These are phyloP conservation scores for Chloris gayana DNA, from an alignment of 176 grass and related monocot species.

Conservation along the genomic window DNA sequence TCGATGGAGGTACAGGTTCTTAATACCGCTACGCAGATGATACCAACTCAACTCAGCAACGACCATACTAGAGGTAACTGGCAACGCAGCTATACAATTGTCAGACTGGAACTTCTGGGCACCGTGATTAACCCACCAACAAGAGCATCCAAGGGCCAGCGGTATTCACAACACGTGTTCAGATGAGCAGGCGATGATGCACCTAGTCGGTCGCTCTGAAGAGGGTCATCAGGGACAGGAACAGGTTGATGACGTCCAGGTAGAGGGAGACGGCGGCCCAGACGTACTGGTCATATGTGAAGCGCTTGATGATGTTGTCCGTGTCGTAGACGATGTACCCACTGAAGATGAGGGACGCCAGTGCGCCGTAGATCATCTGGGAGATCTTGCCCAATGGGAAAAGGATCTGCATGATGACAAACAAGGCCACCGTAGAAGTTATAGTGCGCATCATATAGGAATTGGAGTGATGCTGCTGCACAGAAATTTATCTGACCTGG, in stretches of 20 bases:
- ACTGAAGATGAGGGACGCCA: conserved; percentile 72
- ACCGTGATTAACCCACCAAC: background rate
- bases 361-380: conserved; percentile 63
- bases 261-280: conserved; percentile 67
- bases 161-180: conserved; percentile 5
- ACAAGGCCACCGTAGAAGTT: no score
- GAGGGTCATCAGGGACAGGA: conserved; percentile 62
- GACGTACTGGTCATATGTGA: conserved; percentile 70
- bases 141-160: background rate
- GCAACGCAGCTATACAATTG: conserved; percentile 25
- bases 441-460: no score
- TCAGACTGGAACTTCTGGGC: background rate
- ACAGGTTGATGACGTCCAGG: conserved; percentile 71
- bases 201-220: conserved; percentile 69
- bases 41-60: background rate
- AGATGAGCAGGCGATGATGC: background rate
- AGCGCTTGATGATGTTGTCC: conserved; percentile 68
- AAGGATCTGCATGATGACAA: conserved; percentile 59
- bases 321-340: conserved; percentile 90
- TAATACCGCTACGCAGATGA: background rate
- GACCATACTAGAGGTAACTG: background rate
- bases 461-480: no score
- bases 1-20: background rate
- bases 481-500: conserved; percentile 75
- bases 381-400: conserved; percentile 84